A percentile compares a stretch with the other conserved stretches of the same genome.
phyloP scores from a whole-genome alignment of 768 basidiomycete species.

The Saitozyma sp. region DNA sequence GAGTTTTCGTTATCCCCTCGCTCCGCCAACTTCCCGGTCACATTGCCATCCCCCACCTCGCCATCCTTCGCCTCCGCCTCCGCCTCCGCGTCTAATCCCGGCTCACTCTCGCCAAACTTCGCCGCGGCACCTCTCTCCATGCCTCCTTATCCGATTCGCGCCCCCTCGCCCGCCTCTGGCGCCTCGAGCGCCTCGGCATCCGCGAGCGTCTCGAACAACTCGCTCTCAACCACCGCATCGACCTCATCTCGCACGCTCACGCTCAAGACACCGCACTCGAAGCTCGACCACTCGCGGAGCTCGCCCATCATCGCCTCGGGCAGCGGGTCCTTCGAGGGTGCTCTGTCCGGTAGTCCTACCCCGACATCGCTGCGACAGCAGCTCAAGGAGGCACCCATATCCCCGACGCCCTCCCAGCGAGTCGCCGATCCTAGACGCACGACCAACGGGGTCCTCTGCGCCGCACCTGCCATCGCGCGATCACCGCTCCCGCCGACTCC shows the following conservation, averaged over 20 bases:
- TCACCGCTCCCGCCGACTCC: constrained; percentile 5
- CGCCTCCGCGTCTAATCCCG: constrained; percentile 2
- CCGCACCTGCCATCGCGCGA: neutral
- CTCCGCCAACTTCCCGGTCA: constrained; percentile 12
- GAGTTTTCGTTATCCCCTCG: constrained; percentile 10
- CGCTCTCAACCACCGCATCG: constrained; percentile 38
- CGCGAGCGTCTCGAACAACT: constrained; percentile 15
- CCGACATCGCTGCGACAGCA: constrained; percentile 1
- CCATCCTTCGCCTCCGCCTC: constrained; percentile 9
- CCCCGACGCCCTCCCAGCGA: constrained; percentile 5
- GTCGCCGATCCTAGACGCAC: neutral
- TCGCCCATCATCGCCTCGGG: constrained; percentile 17
- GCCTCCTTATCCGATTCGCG: too few relatives aligned
- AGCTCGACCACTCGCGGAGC: constrained; percentile 8
- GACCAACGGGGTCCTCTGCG: neutral
- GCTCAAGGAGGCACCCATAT: neutral
- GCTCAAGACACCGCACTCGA: constrained; percentile 40
- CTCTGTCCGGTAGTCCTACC: constrained; percentile 2
- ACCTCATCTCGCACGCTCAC: constrained; percentile 30
- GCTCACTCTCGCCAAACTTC: neutral
- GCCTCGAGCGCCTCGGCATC: neutral
- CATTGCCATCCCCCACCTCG: constrained; percentile 14
- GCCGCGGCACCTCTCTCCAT: constrained; percentile 1
- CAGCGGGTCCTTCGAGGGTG: constrained; percentile 20
- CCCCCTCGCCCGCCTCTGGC: neutral